Base-by-base conservation (phyloP, 306 rosid genomes). In the Prosopis cineraria region DNA sequence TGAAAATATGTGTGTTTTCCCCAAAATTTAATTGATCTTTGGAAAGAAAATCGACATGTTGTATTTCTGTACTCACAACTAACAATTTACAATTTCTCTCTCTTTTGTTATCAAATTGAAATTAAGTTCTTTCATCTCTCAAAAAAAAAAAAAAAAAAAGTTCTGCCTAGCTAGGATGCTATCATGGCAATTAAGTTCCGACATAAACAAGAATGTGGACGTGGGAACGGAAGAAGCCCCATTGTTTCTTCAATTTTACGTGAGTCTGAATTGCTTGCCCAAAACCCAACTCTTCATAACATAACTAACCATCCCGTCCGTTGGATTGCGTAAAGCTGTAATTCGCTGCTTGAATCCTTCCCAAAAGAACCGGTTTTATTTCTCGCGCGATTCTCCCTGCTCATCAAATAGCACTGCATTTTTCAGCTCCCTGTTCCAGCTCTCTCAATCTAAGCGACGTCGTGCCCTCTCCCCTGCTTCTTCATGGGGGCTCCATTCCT, bases 401-500 rank as follows among this genome's bases (percentile, higher is more conserved):
- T 7, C 2, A 34, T 62, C 24, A 30, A 19, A 22, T 6, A 25
- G 22, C 52, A 67, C 72, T 22, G 34, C 52, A 14, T 11, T 39
- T 40, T 67, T 40, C 72, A 37, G 52, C 72, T 64, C 40, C 45
- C 16, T 9, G 44, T 19, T 39, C 68, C 6, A 34, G 25, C 43
- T 19, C 10, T 33, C 27, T 17, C 43, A 17, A 63, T 27, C 56
- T 7, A 11, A 63, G 31, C 81, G 85, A 24, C 72, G 67, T 74
- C 78, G 78, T 79, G 12, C 39, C 0, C 7, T 17, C 55, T 31
- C 70, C n/a, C 45, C 52, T 19, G 14, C 68, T 48, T 71, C 70
- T 79, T 79, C 58, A 76, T 84, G 78, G 77, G 14, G 70, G 59
- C 77, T 58, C 37, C 27, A 53, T 63, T 75, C 52, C 19, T 60